These are phyloP conservation scores for Fusarium staphyleae DNA, from an alignment of 2,329 filamentous ascomycete species.

Conservation along the genomic window DNA sequence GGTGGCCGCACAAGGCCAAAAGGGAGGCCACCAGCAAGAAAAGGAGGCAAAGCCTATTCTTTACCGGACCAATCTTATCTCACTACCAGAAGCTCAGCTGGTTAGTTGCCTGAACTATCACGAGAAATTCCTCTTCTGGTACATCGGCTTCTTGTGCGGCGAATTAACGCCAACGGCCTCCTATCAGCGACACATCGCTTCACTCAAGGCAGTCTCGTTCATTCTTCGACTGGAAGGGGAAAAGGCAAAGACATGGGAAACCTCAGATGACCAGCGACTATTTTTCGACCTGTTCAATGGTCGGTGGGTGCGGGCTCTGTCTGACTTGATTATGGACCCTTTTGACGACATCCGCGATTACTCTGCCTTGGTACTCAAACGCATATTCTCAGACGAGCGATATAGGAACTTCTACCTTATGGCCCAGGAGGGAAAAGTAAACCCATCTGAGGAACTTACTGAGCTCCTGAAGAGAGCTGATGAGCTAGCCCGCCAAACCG, in stretches of 20 bases:
- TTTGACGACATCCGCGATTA: conserved; percentile 87
- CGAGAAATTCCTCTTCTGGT: conserved; percentile 75
- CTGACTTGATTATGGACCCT: conserved; percentile 85
- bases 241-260: conserved; percentile 50
- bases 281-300: conserved; percentile 54
- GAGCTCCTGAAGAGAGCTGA: conserved; percentile 62
- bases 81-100: conserved; percentile 49
- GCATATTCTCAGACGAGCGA: conserved; percentile 53
- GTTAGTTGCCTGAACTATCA: conserved; percentile 57
- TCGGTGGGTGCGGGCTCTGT: conserved; percentile 67
- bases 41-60: conserved; percentile 42
- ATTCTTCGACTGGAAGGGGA: conserved; percentile 76
- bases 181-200: conserved; percentile 87
- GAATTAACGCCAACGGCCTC: conserved; percentile 84
- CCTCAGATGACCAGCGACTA: conserved; percentile 48
- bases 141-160: conserved; percentile 71
- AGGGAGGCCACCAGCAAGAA: conserved; percentile 36
- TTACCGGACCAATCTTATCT: conserved; percentile 51
- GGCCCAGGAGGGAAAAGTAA: conserved; percentile 11
- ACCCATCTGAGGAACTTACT: conserved; percentile 47
- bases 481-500: conserved; percentile 69
- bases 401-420: conserved; percentile 41
- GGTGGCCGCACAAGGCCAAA: conserved; percentile 46
- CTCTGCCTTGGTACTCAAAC: conserved; percentile 58
- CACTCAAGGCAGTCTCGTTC: conserved; percentile 73